Conservation (phyloP, 2,329 filamentous ascomycete genomes). For the Colletotrichum tamarilloi region DNA sequence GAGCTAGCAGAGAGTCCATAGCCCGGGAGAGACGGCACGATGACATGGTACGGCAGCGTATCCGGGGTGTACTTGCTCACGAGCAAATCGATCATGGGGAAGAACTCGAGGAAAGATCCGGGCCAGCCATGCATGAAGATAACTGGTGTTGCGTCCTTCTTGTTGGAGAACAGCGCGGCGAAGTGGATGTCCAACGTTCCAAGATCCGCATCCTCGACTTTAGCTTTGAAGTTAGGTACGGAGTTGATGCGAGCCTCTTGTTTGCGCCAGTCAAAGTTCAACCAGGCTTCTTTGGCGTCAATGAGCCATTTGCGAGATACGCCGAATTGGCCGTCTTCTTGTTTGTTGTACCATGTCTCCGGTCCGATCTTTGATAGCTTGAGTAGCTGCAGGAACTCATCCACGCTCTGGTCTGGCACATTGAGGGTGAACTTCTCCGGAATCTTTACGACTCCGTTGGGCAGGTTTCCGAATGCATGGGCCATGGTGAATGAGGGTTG, state of each 20-base stretch:
- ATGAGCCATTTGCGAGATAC: conserved; percentile 58
- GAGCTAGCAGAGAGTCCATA: conserved; percentile 58
- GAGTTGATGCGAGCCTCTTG: conserved; percentile 53
- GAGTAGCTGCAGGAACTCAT: conserved; percentile 58
- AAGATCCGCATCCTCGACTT: conserved; percentile 49
- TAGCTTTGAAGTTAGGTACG: conserved; percentile 58
- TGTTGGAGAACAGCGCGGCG: conserved; percentile 63
- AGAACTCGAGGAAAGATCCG: conserved; percentile 64
- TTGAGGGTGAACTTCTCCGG: conserved; percentile 50
- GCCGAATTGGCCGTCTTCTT: conserved; percentile 55
- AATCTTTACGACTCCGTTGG: neutral
- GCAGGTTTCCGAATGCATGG: conserved; percentile 17
- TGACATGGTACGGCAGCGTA: conserved; percentile 65
- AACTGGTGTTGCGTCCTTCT: conserved; percentile 60
- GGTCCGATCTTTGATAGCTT: conserved; percentile 60
- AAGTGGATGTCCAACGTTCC: conserved; percentile 60
- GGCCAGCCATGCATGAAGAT: conserved; percentile 68
- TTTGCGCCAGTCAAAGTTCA: conserved; percentile 59
- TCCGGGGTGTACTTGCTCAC: conserved; percentile 58
- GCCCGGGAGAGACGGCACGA: conserved; percentile 66
- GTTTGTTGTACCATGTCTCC: conserved; percentile 58
- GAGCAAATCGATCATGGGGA: conserved; percentile 60
- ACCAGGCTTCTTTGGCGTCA: conserved; percentile 54
- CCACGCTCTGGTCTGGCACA: conserved; percentile 54
- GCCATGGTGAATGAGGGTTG: neutral